Percentiles rank a stretch among this genome's conserved stretches.
These are phyloP conservation scores for Pichia sp. DNA, from an alignment of 1,139 yeast species.

Conservation along the genomic window DNA sequence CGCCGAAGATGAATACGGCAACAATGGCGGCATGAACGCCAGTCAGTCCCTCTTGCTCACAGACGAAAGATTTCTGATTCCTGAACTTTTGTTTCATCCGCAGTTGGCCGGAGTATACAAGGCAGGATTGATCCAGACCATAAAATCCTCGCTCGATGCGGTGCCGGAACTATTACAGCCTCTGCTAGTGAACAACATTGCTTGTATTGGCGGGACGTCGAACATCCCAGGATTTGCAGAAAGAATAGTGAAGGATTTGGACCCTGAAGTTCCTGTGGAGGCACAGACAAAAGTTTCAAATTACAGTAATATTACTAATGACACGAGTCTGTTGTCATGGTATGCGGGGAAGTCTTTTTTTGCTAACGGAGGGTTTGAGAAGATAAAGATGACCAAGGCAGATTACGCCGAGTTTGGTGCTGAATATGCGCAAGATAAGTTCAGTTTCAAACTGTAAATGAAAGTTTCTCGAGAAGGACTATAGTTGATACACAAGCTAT, in stretches of 20 bases:
- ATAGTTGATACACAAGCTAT: not conserved
- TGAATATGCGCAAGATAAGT: slow-evolving; percentile 71
- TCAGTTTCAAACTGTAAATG: slow-evolving; percentile 49
- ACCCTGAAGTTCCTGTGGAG: slow-evolving; percentile 60
- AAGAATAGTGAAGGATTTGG: slow-evolving; percentile 57
- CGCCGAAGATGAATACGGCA: slow-evolving; percentile 32
- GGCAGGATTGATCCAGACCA: slow-evolving; percentile 68
- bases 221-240: slow-evolving; percentile 62
- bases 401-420: slow-evolving; percentile 87
- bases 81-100: slow-evolving; percentile 86
- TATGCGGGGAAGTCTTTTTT: slow-evolving; percentile 53
- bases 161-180: slow-evolving; percentile 77
- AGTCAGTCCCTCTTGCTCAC: slow-evolving; percentile 59
- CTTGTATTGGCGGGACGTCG: slow-evolving; percentile 79
- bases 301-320: slow-evolving; percentile 15
- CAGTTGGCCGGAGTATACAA: slow-evolving; percentile 74
- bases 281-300: slow-evolving; percentile 30
- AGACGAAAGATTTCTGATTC: slow-evolving; percentile 84
- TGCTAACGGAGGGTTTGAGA: slow-evolving; percentile 45
- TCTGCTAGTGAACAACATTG: slow-evolving; percentile 72
- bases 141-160: slow-evolving; percentile 63
- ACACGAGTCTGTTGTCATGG: slow-evolving; percentile 44
- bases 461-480: not conserved
- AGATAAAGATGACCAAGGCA: slow-evolving; percentile 61
- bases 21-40: not conserved